Evolutionary conservation across 2,329 filamentous ascomycete genomes (phyloP).

Genomic region (Aspergillus novofumigatus): DNA sequence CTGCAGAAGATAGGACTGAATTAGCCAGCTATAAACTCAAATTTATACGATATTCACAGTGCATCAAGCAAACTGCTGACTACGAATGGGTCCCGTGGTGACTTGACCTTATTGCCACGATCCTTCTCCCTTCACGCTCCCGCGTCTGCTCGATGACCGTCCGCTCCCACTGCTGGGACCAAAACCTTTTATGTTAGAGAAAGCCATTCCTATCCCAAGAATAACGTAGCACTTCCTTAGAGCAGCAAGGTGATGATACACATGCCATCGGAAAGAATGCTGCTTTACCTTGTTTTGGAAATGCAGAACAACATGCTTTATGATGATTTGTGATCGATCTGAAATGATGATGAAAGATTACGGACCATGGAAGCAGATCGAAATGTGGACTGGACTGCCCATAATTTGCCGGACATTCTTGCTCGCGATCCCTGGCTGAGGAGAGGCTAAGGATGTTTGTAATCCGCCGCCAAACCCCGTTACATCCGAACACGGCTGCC

Average conservation of each 20-base stretch:
- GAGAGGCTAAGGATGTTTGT: background rate
- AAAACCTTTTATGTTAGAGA: background rate
- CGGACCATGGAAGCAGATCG: background rate
- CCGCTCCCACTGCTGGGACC: background rate
- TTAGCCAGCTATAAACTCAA: background rate
- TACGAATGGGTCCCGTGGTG: no score
- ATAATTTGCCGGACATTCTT: no score
- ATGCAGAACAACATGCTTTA: background rate
- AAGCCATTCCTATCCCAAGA: background rate
- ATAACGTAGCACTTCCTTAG: background rate
- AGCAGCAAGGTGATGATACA: no score
- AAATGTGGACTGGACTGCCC: background rate
- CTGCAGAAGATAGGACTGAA: background rate
- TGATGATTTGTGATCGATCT: background rate
- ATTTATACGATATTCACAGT: background rate
- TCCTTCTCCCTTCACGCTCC: no score
- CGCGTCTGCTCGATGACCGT: background rate
- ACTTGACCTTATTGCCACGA: no score
- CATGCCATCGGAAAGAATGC: background rate
- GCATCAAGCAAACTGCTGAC: no score
- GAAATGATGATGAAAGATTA: background rate
- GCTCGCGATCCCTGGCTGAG: background rate
- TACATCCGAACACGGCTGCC: constrained; percentile 25
- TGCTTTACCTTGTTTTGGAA: no score
- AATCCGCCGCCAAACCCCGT: constrained; percentile 17